A percentile compares a stretch with the other conserved stretches of the same genome.
phyloP scores from a whole-genome alignment of 2,329 filamentous ascomycete species.

The Grosmannia clavigera region DNA sequence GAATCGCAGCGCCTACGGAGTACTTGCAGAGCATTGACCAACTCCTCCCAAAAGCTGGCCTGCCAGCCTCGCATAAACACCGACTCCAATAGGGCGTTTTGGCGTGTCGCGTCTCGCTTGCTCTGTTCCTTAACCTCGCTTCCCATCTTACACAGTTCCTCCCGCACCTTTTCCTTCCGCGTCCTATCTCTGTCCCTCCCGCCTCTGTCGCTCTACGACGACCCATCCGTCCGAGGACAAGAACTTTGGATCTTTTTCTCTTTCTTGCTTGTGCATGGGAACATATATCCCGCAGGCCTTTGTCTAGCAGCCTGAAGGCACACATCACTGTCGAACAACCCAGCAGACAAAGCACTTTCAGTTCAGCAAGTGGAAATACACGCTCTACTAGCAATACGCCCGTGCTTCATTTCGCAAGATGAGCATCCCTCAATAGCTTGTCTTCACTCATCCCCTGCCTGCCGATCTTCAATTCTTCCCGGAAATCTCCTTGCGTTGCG shows the following conservation, averaged over 20 bases:
- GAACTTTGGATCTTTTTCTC: neutral
- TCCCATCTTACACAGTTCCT: neutral
- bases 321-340: neutral
- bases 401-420: neutral
- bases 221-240: neutral
- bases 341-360: neutral
- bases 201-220: neutral
- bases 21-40: conserved; percentile 1
- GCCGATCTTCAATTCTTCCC: neutral
- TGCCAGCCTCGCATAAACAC: conserved; percentile 12
- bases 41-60: neutral
- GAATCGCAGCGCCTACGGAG: neutral
- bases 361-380: neutral
- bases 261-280: neutral
- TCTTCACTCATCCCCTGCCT: neutral
- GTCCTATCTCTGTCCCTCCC: neutral
- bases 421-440: neutral
- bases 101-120: conserved; percentile 8
- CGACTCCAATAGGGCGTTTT: conserved; percentile 6
- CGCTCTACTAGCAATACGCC: neutral
- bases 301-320: neutral
- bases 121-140: neutral
- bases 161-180: neutral
- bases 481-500: neutral
- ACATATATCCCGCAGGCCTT: neutral